Conservation (phyloP, 2,329 filamentous ascomycete species). For the Aureobasidium sp. region DNA sequence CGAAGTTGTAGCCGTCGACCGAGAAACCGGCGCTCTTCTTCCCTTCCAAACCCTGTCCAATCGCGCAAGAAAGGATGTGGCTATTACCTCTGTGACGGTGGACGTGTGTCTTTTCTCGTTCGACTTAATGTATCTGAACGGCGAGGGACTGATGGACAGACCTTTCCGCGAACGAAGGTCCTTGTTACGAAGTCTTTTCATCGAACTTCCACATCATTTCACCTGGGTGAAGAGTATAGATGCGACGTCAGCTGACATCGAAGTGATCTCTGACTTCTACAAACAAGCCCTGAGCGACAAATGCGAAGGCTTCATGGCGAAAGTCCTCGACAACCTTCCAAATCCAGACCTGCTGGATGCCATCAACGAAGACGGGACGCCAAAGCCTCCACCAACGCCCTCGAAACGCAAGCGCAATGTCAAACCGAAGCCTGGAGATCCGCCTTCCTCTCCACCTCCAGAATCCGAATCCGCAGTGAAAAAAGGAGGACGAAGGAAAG, state of each 20-base stretch:
- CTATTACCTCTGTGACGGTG: slow-evolving; percentile 72
- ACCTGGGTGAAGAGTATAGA: slow-evolving; percentile 87
- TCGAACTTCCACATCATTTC: slow-evolving; percentile 74
- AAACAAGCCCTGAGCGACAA: slow-evolving; percentile 75
- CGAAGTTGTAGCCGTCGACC: slow-evolving; percentile 89
- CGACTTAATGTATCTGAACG: slow-evolving; percentile 93
- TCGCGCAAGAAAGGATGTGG: slow-evolving; percentile 85
- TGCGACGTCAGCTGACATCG: slow-evolving; percentile 76
- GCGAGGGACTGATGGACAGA: slow-evolving; percentile 70
- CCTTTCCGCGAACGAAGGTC: slow-evolving; percentile 78
- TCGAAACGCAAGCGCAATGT: slow-evolving; percentile 24
- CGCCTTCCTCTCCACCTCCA: neutral
- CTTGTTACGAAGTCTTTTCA: slow-evolving; percentile 73
- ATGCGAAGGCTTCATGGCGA: slow-evolving; percentile 99
- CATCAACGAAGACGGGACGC: slow-evolving; percentile 6
- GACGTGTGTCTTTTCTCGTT: slow-evolving; percentile 93
- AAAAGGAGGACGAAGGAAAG: slow-evolving; percentile 57
- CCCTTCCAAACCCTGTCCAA: slow-evolving; percentile 88
- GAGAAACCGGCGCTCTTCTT: slow-evolving; percentile 67
- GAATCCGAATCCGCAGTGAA: neutral
- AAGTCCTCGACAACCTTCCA: slow-evolving; percentile 74
- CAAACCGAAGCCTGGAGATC: slow-evolving; percentile 18
- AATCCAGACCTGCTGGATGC: slow-evolving; percentile 40
- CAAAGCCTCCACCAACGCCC: slow-evolving; percentile 17
- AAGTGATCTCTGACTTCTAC: slow-evolving; percentile 80